Base-by-base conservation (phyloP, 2,329 filamentous ascomycete species). In the Colletotrichum simmondsii region DNA sequence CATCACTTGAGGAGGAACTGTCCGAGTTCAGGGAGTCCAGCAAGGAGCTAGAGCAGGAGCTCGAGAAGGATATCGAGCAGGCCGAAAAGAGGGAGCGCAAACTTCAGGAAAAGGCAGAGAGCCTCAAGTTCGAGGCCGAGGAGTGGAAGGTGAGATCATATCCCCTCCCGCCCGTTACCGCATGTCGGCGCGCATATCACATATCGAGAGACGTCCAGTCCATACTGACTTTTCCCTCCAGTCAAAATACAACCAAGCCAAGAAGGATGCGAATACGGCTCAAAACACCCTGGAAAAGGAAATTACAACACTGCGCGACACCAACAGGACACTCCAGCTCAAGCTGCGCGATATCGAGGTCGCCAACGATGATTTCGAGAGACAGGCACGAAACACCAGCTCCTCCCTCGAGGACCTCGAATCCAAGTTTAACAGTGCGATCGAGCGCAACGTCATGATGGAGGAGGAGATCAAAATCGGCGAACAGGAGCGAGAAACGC, bases 321-420 rank as follows among this genome's bases (percentile, higher is more conserved):
- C 91, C 61, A 97, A 95, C 82, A 89, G 97, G 76, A 92, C 92
- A 4, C 84, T 98, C 74, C 93, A 97, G 78, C 87, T 98, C 75
- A 94, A 90, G 83, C 86, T 99, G 71, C 92, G 97, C 77, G 97
- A 99, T 82, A 98, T 96, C 77, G 97, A 99, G 84, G 97, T 99
- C 68, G 95, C 94, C 81, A 99, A 98, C 85, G 97, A 99, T 87
- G 97, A 99, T 83, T 98, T 96, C 81, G 97, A 99, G 86, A 92
- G 95, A 76, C 96, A 98, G 85, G 96, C 97, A 77, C 92, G 97
- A 77, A 97, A 98, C 83, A 98, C 96, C 32, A 95, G 95, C 46
- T 98, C 95, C 57, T 98, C 96, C 63, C 90, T 98, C 74, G 97
- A 99, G 84, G 97, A 99, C 80, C 88, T 99, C 82, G 97, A 99